A percentile compares a stretch with the other conserved stretches of the same genome.
Evolutionary conservation across 2,329 filamentous ascomycete genomes (phyloP).

Genomic region (Colletotrichum siamense): DNA sequence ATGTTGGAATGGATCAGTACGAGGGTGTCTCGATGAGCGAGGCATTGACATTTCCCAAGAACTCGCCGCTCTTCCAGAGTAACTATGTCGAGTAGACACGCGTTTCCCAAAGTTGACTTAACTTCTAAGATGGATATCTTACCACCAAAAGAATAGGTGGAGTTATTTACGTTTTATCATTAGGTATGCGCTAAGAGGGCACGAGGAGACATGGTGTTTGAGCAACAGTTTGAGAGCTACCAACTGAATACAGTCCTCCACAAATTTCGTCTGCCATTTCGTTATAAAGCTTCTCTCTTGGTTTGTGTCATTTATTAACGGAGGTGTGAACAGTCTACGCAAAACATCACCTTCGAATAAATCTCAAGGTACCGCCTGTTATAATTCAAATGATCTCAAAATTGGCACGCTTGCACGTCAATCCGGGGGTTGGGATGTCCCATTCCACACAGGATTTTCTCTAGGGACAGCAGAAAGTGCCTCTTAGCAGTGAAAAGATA

Average conservation of each 20-base stretch:
- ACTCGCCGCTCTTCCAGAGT: conserved; percentile 19
- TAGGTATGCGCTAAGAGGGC: neutral
- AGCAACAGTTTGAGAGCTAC: too few relatives aligned
- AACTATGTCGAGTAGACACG: conserved; percentile 17
- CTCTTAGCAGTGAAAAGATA: neutral
- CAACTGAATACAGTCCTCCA: too few relatives aligned
- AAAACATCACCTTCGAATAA: too few relatives aligned
- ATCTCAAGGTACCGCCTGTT: too few relatives aligned
- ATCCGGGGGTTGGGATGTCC: neutral
- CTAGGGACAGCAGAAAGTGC: neutral
- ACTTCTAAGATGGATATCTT: neutral
- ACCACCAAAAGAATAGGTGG: neutral
- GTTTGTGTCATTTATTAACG: too few relatives aligned
- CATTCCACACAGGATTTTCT: fast-evolving
- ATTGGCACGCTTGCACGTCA: too few relatives aligned
- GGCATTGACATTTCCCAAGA: conserved; percentile 23
- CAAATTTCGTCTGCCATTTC: too few relatives aligned
- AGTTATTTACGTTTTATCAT: neutral
- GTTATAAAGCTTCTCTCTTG: too few relatives aligned
- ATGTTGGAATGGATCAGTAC: conserved; percentile 7
- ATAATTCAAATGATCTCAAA: too few relatives aligned
- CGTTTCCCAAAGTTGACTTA: fast-evolving
- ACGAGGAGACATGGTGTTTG: neutral
- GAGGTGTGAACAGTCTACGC: too few relatives aligned
- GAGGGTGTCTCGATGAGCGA: conserved; percentile 19